Evolutionary conservation across 768 basidiomycete species (phyloP), one percentile per base, ranked within the genome.

Genomic region (Ramaria rubella): DNA sequence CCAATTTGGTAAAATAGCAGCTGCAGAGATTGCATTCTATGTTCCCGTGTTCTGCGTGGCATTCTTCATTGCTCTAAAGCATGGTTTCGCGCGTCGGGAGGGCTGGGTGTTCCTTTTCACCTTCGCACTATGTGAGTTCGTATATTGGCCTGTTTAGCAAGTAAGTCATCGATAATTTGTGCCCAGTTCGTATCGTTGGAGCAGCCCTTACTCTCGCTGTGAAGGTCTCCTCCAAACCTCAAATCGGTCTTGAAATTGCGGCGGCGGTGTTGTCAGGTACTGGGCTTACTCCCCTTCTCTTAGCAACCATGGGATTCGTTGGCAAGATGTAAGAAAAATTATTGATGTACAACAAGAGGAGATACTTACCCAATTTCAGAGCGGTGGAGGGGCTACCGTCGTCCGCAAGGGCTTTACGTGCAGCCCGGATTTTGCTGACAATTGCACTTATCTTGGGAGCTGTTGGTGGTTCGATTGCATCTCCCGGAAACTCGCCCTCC

Each of bases 71-170:
- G 68, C 75, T 48, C 63, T 75, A 49, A 79, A 75, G 30, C 81
- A 86, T 72, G 80, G 77, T 36, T 74, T 85, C 61, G 67, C 78
- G 56, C 73, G 76, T 42, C 78, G 83, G 66, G 80, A 76, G 29
- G 86, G 83, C 58, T 88, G 83, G 83, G 67, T 86, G n/a, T 79
- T 80, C 60, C 73, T 87, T n/a, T 72, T 79, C 44, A 68, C 84
- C 12, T 85, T 87, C 59, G 76, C 83, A 11, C 59, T 78, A 43
- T 68, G 85, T 84, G 59, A 65, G 81, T 72, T 17, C 23, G 26
- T 24, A 17, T 31, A 17, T 17, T 15, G 44, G 8, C 5, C 8
- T 8, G 45, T 26, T 19, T 21, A 55, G 21, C 42, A 33, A 36
- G 3, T 19, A 52, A 17, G 21, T 49, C 23, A 34, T 24, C 23